A percentile compares a stretch with the other conserved stretches of the same genome.
Conservation (phyloP, 805 yeast genomes). For the Candida vartiovaarae region DNA sequence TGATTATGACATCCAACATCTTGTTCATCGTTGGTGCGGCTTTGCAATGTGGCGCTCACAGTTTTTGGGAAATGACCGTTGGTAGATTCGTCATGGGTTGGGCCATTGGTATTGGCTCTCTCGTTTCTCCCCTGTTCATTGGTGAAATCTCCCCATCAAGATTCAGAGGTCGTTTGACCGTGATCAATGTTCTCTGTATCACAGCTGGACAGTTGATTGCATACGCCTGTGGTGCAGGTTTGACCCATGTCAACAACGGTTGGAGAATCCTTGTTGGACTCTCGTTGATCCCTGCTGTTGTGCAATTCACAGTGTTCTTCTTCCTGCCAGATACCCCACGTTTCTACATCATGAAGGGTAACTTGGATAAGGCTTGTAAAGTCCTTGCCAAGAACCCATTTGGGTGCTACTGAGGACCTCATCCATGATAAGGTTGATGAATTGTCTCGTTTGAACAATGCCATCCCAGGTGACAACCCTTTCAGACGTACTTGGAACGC, state of each 20-base stretch:
- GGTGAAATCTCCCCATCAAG: slow-evolving; percentile 88
- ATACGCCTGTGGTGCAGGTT: slow-evolving; percentile 88
- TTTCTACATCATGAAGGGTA: slow-evolving; percentile 68
- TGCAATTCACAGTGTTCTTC: slow-evolving; percentile 68
- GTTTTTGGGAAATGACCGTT: slow-evolving; percentile 84
- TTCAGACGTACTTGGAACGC: slow-evolving; percentile 51
- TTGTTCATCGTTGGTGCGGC: slow-evolving; percentile 81
- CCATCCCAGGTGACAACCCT: slow-evolving; percentile 41
- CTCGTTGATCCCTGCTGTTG: slow-evolving; percentile 77
- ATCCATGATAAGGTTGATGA: slow-evolving; percentile 66
- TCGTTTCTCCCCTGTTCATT: slow-evolving; percentile 90
- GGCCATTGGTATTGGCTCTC: slow-evolving; percentile 93
- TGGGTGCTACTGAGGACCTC: slow-evolving; percentile 52
- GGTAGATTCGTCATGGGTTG: slow-evolving; percentile 94
- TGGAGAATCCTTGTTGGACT: slow-evolving; percentile 93
- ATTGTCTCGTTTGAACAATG: slow-evolving; percentile 40
- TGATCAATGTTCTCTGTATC: slow-evolving; percentile 79
- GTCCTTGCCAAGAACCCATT: slow-evolving; percentile 62
- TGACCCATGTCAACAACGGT: slow-evolving; percentile 66
- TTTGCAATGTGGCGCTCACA: slow-evolving; percentile 72
- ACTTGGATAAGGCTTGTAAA: slow-evolving; percentile 53
- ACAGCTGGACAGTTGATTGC: slow-evolving; percentile 96
- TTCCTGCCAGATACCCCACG: slow-evolving; percentile 97
- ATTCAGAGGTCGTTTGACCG: slow-evolving; percentile 87
- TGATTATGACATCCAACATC: slow-evolving; percentile 74